phyloP scores from a whole-genome alignment of 768 basidiomycete species.

The Boletus vermiculosoides region DNA sequence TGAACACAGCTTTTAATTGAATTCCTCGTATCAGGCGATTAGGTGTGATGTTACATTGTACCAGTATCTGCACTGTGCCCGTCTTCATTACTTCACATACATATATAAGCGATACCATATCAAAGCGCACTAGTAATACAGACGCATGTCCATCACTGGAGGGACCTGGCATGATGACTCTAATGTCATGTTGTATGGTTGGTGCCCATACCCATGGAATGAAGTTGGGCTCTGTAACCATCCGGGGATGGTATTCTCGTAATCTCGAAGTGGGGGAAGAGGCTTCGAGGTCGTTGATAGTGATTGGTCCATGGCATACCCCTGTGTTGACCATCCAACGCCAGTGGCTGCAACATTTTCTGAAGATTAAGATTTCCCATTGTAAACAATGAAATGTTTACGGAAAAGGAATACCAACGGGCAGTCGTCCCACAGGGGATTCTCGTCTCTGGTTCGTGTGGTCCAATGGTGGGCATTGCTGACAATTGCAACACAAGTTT shows the following conservation, averaged over 20 bases:
- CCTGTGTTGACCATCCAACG: constrained; percentile 8
- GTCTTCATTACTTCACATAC: neutral
- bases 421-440: neutral
- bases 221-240: constrained; percentile 10
- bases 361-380: neutral
- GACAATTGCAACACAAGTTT: constrained; percentile 15
- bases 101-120: neutral
- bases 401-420: constrained; percentile 12
- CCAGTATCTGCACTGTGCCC: neutral
- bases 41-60: neutral
- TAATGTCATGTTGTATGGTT: constrained; percentile 5
- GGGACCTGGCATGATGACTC: neutral
- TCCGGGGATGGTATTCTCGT: neutral
- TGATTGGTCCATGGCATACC: constrained; percentile 2
- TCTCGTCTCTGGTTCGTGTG: neutral
- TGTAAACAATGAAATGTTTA: neutral
- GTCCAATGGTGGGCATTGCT: constrained; percentile 1
- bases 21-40: neutral
- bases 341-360: constrained; percentile 8
- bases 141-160: neutral
- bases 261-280: constrained; percentile 2
- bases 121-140: constrained; percentile 8
- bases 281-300: neutral
- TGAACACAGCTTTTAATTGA: neutral
- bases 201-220: constrained; percentile 1